Base-by-base conservation (phyloP, 2,329 filamentous ascomycete genomes). In the Botrytis tulipae region DNA sequence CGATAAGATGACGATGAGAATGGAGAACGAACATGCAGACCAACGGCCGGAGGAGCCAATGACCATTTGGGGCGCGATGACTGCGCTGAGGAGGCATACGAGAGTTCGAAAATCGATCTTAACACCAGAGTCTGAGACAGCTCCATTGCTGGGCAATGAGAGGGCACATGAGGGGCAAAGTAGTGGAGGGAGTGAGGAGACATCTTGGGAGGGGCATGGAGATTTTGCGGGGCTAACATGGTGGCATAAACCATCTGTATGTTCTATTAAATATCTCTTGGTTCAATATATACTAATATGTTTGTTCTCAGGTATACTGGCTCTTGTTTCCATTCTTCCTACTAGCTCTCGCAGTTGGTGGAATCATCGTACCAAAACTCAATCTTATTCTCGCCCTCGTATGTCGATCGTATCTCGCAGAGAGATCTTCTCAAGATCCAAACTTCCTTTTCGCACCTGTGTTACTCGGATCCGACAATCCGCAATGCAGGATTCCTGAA, bases 321-420 rank as follows among this genome's bases (percentile, higher is more conserved):
- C 86, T 98, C 7, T 82, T 98, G 12, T 89, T 88, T 0, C 93
- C 94, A 0, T 96, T 95, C 82, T 86, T 92, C 73, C 83, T 97
- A 62, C 95, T 94, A 80, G 93, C 94, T 0, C 85, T 97, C 71
- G 94, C 95, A 0, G 95, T 96, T 82, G 96, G 95, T 46, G 94
- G 93, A 73, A 88, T 93, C 10, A 85, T 96, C 12, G 93, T 98
- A 14, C 95, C 95, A 16, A 96, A 92, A 81, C 86, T 97, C 75
- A 97, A 97, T 80, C 84, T 98, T 83, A 93, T 97, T 75, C 86
- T 97, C 75, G 88, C 91, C 73, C 86, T 99, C 42, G 89, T 98
- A 70, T 99, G 96, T 82, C 89, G 90, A 75, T 87, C 92, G 75
- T 97, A 97, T 82, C 92, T 96, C 77, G 87, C 90, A 37, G 92